phyloP scores from a whole-genome alignment of 2,329 filamentous ascomycete genomes.

The Aspergillus sp. region DNA sequence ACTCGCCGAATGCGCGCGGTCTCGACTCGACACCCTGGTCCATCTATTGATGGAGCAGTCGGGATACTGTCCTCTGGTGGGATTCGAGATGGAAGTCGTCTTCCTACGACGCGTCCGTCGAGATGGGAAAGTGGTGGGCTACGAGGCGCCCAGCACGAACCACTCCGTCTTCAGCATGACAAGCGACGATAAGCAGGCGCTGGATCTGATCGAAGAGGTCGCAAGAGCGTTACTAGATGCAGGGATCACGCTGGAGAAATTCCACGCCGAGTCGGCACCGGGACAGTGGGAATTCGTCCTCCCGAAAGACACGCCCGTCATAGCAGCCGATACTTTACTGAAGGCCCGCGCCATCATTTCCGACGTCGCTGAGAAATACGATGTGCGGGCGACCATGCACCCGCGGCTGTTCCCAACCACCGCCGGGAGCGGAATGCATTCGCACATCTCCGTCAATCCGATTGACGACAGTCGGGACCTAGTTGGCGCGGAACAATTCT shows the following conservation, averaged over 20 bases:
- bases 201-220: conserved; percentile 32
- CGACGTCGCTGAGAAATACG: conserved; percentile 10
- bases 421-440: conserved; percentile 24
- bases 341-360: conserved; percentile 23
- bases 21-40: neutral
- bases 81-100: conserved; percentile 75
- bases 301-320: conserved; percentile 18
- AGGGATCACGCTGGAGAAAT: conserved; percentile 24
- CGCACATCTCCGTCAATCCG: conserved; percentile 24
- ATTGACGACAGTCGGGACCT: neutral
- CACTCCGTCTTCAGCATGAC: conserved; percentile 62
- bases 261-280: conserved; percentile 25
- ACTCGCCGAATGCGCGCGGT: conserved; percentile 2
- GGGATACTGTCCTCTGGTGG: conserved; percentile 48
- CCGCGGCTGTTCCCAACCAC: conserved; percentile 17
- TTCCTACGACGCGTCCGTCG: conserved; percentile 53
- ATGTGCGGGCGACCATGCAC: conserved; percentile 23
- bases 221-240: conserved; percentile 11
- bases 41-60: neutral
- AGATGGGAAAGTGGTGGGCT: conserved; percentile 21
- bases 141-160: conserved; percentile 55
- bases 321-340: conserved; percentile 25
- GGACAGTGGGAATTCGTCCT: conserved; percentile 32
- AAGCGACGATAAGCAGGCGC: conserved; percentile 54
- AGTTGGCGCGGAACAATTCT: conserved; percentile 17